phyloP scores from a whole-genome alignment of 208 protist species.

The Leishmania tarentolae region DNA sequence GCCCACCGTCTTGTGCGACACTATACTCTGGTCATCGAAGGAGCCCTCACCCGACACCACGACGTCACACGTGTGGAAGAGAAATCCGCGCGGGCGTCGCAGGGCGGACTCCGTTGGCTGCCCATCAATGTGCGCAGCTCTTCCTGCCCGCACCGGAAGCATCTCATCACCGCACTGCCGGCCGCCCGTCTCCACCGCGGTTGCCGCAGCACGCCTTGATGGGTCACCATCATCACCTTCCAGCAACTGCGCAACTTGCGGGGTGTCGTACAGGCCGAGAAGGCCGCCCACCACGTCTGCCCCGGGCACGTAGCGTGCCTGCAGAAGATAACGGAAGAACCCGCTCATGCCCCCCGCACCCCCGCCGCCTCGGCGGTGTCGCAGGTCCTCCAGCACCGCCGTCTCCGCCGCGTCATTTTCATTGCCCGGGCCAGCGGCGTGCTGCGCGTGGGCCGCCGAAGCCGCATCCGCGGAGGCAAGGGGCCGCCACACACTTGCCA shows the following conservation, averaged over 20 bases:
- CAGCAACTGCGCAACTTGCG: conserved; percentile 7
- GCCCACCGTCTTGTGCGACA: conserved; percentile 70
- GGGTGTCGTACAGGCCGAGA: conserved; percentile 33
- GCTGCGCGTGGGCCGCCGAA: background rate
- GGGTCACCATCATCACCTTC: too few relatives aligned
- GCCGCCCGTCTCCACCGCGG: background rate
- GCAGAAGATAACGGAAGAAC: conserved; percentile 64
- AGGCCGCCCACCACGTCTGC: conserved; percentile 64
- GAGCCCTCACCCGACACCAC: conserved; percentile 78
- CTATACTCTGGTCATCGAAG: conserved; percentile 74
- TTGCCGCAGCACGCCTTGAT: background rate
- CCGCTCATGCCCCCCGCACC: conserved; percentile 84
- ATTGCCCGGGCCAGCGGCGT: background rate
- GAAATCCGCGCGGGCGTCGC: conserved; percentile 20
- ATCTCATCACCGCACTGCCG: background rate
- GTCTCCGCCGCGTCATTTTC: conserved; percentile 7
- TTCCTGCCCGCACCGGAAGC: background rate
- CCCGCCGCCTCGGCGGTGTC: conserved; percentile 52
- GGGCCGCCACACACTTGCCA: conserved; percentile 32
- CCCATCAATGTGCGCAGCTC: background rate
- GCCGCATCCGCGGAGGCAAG: conserved; percentile 4
- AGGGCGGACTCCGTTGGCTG: background rate
- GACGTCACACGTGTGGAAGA: conserved; percentile 39
- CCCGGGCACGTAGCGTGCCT: conserved; percentile 51
- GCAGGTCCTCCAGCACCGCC: conserved; percentile 26